Evolutionary conservation across 192 early-diverging fungal species (phyloP).

Genomic region (Spinellus fusiger): DNA sequence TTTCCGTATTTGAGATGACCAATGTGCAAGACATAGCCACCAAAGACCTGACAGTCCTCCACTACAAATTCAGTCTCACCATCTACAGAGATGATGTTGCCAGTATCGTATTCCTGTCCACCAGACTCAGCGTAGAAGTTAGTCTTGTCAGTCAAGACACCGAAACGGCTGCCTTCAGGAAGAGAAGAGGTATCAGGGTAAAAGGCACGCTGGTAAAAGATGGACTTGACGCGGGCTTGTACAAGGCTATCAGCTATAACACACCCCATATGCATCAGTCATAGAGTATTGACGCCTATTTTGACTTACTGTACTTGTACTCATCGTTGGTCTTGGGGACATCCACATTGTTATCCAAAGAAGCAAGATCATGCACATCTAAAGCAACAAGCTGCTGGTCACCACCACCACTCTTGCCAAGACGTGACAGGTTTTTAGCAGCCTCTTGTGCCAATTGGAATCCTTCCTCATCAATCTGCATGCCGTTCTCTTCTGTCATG

Average conservation of each 20-base stretch:
- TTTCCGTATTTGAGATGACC: constrained; percentile 90
- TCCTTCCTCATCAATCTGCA: constrained; percentile 77
- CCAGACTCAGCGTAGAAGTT: constrained; percentile 98
- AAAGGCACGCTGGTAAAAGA: constrained; percentile 59
- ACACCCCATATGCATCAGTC: neutral
- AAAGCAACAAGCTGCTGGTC: constrained; percentile 63
- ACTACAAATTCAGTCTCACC: constrained; percentile 83
- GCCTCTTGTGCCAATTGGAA: constrained; percentile 73
- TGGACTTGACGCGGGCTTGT: constrained; percentile 70
- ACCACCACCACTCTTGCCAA: constrained; percentile 43
- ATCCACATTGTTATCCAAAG: constrained; percentile 64
- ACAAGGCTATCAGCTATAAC: constrained; percentile 55
- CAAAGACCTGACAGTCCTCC: constrained; percentile 88
- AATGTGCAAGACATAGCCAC: constrained; percentile 93
- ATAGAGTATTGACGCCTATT: too few species aligned
- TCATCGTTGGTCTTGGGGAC: constrained; percentile 82
- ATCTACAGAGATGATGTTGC: constrained; percentile 78
- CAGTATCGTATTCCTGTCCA: constrained; percentile 93
- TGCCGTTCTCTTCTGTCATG: constrained; percentile 96
- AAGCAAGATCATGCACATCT: constrained; percentile 89
- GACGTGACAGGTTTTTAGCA: constrained; percentile 70
- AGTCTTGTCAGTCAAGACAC: constrained; percentile 88
- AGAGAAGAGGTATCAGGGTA: constrained; percentile 42
- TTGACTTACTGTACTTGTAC: constrained; percentile 90
- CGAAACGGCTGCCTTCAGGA: constrained; percentile 58